Evolutionary conservation across 2,329 filamentous ascomycete species (phyloP).

Genomic region (Aspergillus caelatus): DNA sequence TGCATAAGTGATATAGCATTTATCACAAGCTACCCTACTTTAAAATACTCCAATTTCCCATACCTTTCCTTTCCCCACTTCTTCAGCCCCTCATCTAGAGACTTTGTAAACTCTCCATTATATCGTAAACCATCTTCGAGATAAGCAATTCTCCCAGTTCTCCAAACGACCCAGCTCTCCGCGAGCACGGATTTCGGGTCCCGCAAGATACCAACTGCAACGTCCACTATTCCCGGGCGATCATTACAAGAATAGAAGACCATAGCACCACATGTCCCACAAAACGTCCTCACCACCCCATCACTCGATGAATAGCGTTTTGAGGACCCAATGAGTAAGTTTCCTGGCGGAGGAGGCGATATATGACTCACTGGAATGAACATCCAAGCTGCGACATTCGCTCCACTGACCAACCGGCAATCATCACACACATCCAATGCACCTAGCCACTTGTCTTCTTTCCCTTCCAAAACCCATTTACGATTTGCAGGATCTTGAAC

Average conservation of each 20-base stretch:
- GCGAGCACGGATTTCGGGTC: conserved; percentile 43
- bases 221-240: conserved; percentile 41
- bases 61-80: conserved; percentile 19
- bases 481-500: conserved; percentile 25
- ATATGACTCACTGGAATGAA: conserved; percentile 43
- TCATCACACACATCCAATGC: conserved; percentile 34
- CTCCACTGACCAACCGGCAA: conserved; percentile 45
- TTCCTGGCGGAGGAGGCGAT: conserved; percentile 24
- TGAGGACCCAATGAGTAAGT: conserved; percentile 39
- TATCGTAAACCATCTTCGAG: conserved; percentile 23
- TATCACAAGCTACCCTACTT: neutral
- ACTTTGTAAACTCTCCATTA: conserved; percentile 22
- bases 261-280: conserved; percentile 48
- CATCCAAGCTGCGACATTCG: conserved; percentile 46
- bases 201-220: conserved; percentile 47
- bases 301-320: conserved; percentile 43
- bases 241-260: conserved; percentile 44
- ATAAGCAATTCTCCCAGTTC: conserved; percentile 29
- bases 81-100: conserved; percentile 22
- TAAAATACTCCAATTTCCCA: neutral
- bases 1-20: too few relatives aligned
- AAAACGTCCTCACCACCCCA: conserved; percentile 46
- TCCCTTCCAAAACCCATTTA: conserved; percentile 20
- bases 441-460: conserved; percentile 29
- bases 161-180: conserved; percentile 50